Conservation (phyloP, 78 protist species). For the Pigoraptor vietnamica region DNA sequence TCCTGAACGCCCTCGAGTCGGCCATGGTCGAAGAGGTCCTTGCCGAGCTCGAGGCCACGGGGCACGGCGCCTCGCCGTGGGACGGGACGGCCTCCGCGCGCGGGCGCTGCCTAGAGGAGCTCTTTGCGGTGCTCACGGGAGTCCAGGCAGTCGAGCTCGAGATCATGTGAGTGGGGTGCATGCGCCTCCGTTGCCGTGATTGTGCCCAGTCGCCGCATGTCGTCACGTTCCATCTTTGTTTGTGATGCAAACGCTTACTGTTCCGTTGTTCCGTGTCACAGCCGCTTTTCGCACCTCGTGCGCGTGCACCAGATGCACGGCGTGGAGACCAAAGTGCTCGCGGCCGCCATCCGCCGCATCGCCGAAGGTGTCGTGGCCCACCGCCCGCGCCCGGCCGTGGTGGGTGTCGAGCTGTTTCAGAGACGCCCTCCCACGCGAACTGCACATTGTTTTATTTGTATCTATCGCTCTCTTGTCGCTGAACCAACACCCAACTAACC, state of each 20-base stretch:
- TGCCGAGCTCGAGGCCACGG: background rate
- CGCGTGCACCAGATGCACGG: background rate
- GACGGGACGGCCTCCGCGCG: background rate
- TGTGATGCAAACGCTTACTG: background rate
- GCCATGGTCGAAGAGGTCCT: background rate
- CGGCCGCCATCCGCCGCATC: background rate
- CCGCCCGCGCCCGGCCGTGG: background rate
- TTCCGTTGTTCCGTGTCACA: background rate
- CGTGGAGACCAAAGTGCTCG: background rate
- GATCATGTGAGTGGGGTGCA: background rate
- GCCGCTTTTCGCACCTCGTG: background rate
- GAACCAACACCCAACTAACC: background rate
- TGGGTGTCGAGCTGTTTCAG: no score
- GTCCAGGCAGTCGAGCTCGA: background rate
- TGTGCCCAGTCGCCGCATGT: background rate
- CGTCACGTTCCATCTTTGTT: background rate
- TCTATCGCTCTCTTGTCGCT: no score
- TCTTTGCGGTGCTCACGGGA: background rate
- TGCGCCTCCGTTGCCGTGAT: no score
- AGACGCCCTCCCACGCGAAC: no score
- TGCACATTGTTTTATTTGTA: no score
- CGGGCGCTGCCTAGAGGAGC: background rate
- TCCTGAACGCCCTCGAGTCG: background rate
- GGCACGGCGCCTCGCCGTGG: background rate
- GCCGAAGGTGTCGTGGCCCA: background rate